Percentiles rank a stretch among this genome's conserved stretches.
phyloP scores from a whole-genome alignment of 805 yeast species.

The Ogataea minuta region DNA sequence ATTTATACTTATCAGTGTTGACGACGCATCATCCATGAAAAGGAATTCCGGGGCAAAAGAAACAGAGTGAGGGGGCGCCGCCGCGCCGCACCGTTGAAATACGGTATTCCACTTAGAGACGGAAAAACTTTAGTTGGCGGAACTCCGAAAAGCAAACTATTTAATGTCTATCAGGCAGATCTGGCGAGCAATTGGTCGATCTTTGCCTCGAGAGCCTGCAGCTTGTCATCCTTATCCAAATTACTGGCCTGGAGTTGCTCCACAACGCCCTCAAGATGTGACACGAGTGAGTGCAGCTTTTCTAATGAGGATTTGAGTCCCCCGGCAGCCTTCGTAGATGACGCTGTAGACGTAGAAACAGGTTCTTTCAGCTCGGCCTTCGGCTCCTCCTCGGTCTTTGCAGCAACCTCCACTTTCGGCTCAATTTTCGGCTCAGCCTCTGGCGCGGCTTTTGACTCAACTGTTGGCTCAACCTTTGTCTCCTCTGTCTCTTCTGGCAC shows the following conservation, averaged over 20 bases:
- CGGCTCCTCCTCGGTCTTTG: conserved; percentile 16
- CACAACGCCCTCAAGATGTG: conserved; percentile 55
- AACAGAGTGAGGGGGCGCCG: not conserved
- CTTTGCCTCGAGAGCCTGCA: conserved; percentile 57
- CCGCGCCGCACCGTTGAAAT: conserved; percentile 1
- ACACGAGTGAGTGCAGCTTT: conserved; percentile 57
- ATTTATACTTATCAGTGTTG: conserved; percentile 4
- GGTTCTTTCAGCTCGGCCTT: too few relatives aligned
- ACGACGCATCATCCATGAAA: not conserved
- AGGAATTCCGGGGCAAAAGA: conserved; percentile 12
- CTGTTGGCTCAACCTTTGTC: conserved; percentile 7
- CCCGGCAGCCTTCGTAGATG: conserved; percentile 44
- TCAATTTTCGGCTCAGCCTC: conserved; percentile 15
- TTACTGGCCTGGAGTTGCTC: conserved; percentile 49
- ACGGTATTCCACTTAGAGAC: not conserved
- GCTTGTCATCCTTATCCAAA: conserved; percentile 62
- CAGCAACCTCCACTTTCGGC: conserved; percentile 12
- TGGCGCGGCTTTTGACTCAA: too few relatives aligned
- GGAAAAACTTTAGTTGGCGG: not conserved
- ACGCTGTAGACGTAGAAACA: conserved; percentile 30
- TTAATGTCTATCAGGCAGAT: conserved; percentile 18
- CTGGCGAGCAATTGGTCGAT: conserved; percentile 52
- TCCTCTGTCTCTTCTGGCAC: conserved; percentile 1
- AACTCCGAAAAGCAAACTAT: conserved; percentile 4
- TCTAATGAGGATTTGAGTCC: conserved; percentile 74